Evolutionary conservation across 2,329 filamentous ascomycete species (phyloP).

Genomic region (Colletotrichum tofieldiae): DNA sequence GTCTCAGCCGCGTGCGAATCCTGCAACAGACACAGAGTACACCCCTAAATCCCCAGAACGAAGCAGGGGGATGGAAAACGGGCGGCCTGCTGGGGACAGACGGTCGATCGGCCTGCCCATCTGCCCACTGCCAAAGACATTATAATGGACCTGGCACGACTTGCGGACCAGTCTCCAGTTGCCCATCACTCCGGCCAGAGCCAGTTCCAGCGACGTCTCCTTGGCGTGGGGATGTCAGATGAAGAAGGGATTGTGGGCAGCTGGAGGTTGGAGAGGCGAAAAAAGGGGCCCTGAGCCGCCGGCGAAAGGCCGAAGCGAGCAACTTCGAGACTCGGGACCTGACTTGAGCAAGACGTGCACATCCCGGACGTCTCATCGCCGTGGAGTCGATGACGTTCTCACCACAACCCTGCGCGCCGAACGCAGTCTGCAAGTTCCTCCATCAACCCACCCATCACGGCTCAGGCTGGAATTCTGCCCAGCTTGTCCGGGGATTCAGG

Average conservation of each 20-base stretch:
- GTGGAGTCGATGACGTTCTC: constrained; percentile 41
- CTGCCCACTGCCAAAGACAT: constrained; percentile 16
- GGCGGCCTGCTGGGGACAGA: neutral
- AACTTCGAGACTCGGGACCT: neutral
- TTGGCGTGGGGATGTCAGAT: constrained; percentile 41
- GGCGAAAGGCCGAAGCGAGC: constrained; percentile 39
- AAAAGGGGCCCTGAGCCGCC: constrained; percentile 24
- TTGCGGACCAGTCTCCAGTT: constrained; percentile 21
- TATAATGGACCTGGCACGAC: constrained; percentile 21
- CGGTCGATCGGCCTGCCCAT: constrained; percentile 25
- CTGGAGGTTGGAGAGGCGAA: constrained; percentile 28
- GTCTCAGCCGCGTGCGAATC: constrained; percentile 16
- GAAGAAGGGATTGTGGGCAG: constrained; percentile 30
- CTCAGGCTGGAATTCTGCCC: constrained; percentile 21
- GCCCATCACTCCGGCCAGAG: constrained; percentile 5
- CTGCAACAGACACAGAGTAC: constrained; percentile 16
- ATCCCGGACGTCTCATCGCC: constrained; percentile 33
- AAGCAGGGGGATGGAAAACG: neutral
- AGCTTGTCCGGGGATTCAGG: constrained; percentile 5
- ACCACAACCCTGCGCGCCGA: constrained; percentile 14
- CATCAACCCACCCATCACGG: constrained; percentile 7
- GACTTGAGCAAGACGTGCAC: constrained; percentile 5
- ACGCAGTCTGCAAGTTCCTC: neutral
- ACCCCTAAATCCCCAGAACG: constrained; percentile 9
- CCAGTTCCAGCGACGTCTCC: constrained; percentile 27